Percentiles rank a stretch among this genome's conserved stretches.
Evolutionary conservation across 2,329 filamentous ascomycete genomes (phyloP).

Genomic region (Fusarium denticulatum): DNA sequence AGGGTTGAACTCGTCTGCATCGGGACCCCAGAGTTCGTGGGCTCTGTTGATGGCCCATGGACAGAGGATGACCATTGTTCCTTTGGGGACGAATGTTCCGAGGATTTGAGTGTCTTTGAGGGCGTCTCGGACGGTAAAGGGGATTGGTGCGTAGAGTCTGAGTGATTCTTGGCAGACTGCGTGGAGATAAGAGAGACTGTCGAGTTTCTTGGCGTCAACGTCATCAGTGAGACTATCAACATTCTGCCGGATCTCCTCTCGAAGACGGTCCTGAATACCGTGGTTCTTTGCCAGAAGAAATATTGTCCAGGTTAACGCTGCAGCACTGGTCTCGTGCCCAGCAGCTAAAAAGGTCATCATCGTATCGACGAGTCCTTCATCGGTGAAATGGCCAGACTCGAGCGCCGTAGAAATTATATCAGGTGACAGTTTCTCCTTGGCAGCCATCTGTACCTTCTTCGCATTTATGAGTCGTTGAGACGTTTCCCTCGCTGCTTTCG

Average conservation of each 20-base stretch:
- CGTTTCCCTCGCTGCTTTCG: constrained; percentile 25
- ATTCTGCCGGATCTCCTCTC: constrained; percentile 50
- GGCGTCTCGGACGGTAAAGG: constrained; percentile 47
- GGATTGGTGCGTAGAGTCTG: constrained; percentile 52
- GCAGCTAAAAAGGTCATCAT: constrained; percentile 32
- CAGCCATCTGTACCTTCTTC: constrained; percentile 36
- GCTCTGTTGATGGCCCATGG: constrained; percentile 47
- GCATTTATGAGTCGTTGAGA: constrained; percentile 48
- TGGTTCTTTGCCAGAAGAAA: constrained; percentile 52
- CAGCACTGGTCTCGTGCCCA: constrained; percentile 58
- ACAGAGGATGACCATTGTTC: constrained; percentile 48
- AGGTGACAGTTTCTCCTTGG: constrained; percentile 42
- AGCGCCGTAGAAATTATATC: constrained; percentile 53
- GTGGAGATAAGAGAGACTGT: constrained; percentile 52
- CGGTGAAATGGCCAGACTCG: constrained; percentile 40
- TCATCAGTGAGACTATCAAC: constrained; percentile 47
- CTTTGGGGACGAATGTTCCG: constrained; percentile 49
- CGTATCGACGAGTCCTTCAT: constrained; percentile 18
- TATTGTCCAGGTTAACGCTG: constrained; percentile 53
- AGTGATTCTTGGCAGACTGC: constrained; percentile 57
- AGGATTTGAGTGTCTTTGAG: constrained; percentile 46
- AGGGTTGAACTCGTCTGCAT: constrained; percentile 50
- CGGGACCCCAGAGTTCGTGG: constrained; percentile 48
- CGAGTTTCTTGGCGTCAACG: constrained; percentile 41
- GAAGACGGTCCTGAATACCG: constrained; percentile 50